A percentile compares a stretch with the other conserved stretches of the same genome.
phyloP scores from a whole-genome alignment of 164 flowering plant genomes.

The Echeveria elegans region DNA sequence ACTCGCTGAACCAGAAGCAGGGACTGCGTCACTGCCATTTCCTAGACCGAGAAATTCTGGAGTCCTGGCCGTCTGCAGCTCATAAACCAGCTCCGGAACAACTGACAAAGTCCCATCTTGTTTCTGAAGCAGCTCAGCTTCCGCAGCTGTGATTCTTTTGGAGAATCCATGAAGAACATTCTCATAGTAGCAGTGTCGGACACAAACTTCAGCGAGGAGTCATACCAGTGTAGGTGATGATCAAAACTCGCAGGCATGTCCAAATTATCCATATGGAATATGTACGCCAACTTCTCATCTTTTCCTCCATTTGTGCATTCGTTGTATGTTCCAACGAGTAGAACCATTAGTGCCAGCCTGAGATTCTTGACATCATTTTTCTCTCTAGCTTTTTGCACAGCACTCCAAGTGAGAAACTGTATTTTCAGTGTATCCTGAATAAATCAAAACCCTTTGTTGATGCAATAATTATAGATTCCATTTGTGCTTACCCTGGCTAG shows the following conservation, averaged over 20 bases:
- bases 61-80: conserved; percentile 57
- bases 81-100: conserved; percentile 35
- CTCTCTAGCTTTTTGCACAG: background rate
- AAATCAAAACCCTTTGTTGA: background rate
- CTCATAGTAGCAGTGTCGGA: conserved; percentile 40
- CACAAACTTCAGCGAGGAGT: conserved; percentile 45
- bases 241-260: conserved; percentile 44
- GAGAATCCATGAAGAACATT: conserved; percentile 48
- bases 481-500: conserved; percentile 5
- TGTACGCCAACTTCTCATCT: conserved; percentile 29
- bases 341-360: conserved; percentile 1
- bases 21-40: conserved; percentile 19
- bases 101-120: conserved; percentile 43
- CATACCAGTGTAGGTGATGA: conserved; percentile 46
- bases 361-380: conserved; percentile 5
- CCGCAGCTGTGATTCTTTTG: conserved; percentile 30
- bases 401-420: background rate
- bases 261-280: conserved; percentile 54
- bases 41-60: conserved; percentile 52
- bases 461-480: background rate
- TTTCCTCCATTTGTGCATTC: conserved; percentile 4
- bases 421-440: background rate
- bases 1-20: conserved; percentile 25
- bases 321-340: background rate
- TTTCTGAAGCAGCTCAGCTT: conserved; percentile 25